phyloP scores from a whole-genome alignment of 2,329 filamentous ascomycete species.

The Hymenoscyphus scutula region DNA sequence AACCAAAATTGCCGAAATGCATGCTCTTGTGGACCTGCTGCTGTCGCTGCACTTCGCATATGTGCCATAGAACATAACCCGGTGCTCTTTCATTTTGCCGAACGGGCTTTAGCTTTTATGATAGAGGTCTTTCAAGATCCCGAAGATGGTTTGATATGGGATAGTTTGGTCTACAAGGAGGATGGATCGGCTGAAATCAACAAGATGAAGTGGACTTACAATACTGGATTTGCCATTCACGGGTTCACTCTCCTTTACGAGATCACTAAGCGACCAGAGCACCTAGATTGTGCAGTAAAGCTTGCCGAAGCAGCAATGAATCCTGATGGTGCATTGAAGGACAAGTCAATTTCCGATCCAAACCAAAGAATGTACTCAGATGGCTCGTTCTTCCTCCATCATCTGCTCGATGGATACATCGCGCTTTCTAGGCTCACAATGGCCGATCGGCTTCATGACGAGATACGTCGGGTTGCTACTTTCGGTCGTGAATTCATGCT shows the following conservation, averaged over 20 bases:
- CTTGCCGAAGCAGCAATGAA: constrained; percentile 24
- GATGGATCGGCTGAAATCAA: constrained; percentile 21
- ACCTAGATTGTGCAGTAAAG: constrained; percentile 18
- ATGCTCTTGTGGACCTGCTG: constrained; percentile 23
- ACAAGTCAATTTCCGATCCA: constrained; percentile 16
- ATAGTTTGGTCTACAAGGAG: constrained; percentile 16
- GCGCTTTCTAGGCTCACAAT: constrained; percentile 17
- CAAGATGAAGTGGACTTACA: constrained; percentile 27
- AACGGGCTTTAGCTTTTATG: constrained; percentile 17
- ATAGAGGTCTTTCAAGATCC: constrained; percentile 19
- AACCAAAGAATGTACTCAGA: constrained; percentile 23
- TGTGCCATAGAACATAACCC: constrained; percentile 14
- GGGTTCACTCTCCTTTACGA: constrained; percentile 21
- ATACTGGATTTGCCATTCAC: constrained; percentile 26
- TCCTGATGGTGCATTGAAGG: constrained; percentile 14
- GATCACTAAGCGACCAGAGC: constrained; percentile 7
- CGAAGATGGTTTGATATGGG: constrained; percentile 25
- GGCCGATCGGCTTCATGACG: constrained; percentile 4
- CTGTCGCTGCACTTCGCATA: constrained; percentile 24
- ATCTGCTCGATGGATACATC: constrained; percentile 24
- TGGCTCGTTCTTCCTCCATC: constrained; percentile 27
- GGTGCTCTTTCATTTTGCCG: constrained; percentile 15
- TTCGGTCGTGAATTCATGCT: constrained; percentile 26
- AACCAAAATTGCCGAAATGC: constrained; percentile 21
- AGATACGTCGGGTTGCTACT: constrained; percentile 18